These are phyloP conservation scores for Calycina herbarum DNA, from an alignment of 2,329 filamentous ascomycete species.

Conservation along the genomic window DNA sequence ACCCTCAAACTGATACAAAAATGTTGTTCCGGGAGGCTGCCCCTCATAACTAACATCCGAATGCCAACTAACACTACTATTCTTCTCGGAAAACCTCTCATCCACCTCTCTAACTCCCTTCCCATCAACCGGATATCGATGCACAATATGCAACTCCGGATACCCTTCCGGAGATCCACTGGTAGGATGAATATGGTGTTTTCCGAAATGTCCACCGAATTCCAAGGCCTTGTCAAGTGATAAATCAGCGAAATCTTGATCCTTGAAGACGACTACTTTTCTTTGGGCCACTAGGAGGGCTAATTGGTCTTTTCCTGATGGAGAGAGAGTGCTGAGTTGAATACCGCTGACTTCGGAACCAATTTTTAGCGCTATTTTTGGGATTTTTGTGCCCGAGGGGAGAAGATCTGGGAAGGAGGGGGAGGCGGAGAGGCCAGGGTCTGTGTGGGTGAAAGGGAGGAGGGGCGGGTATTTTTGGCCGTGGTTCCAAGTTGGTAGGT, in stretches of 20 bases:
- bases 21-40: conserved; percentile 84
- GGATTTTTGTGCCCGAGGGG: conserved; percentile 48
- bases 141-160: conserved; percentile 70
- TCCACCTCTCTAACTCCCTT: too few species aligned
- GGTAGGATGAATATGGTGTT: conserved; percentile 77
- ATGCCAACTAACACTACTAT: conserved; percentile 82
- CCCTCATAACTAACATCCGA: conserved; percentile 82
- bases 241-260: conserved; percentile 69
- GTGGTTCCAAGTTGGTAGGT: conserved; percentile 69
- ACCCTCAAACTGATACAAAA: conserved; percentile 80
- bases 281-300: conserved; percentile 71
- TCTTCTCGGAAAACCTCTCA: conserved; percentile 48
- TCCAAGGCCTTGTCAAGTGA: conserved; percentile 67
- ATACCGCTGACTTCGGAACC: conserved; percentile 69
- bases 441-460: conserved; percentile 67
- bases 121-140: background rate
- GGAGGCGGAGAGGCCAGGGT: conserved; percentile 73
- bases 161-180: conserved; percentile 69
- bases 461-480: conserved; percentile 64
- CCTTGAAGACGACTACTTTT: conserved; percentile 76
- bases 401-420: conserved; percentile 67
- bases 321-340: conserved; percentile 65
- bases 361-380: conserved; percentile 68
- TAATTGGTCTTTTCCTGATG: conserved; percentile 73
- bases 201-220: conserved; percentile 74